Evolutionary conservation across 2,329 filamentous ascomycete species (phyloP).

Genomic region (Talaromyces piceae): DNA sequence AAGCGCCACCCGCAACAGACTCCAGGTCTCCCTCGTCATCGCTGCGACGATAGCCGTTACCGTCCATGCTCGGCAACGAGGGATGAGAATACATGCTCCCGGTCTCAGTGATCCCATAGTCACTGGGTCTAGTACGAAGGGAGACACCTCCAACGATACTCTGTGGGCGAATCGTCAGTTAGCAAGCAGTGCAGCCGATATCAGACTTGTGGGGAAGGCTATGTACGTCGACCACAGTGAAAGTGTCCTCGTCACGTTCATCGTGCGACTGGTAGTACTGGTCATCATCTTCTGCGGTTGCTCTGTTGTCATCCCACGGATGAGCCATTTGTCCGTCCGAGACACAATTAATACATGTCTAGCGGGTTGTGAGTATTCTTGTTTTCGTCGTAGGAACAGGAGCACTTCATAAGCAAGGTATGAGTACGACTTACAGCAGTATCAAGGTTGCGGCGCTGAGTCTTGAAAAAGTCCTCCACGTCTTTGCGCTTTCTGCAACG

Average conservation of each 20-base stretch:
- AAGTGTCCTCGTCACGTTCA: neutral
- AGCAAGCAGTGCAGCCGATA: neutral
- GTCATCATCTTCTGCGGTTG: neutral
- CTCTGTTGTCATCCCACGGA: constrained; percentile 24
- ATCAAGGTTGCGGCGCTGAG: constrained; percentile 40
- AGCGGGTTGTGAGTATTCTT: neutral
- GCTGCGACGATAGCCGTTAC: constrained; percentile 5
- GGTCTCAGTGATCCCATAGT: neutral
- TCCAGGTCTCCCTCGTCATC: constrained; percentile 13
- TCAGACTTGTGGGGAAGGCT: neutral
- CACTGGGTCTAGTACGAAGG: neutral
- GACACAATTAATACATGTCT: constrained; percentile 38
- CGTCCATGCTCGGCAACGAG: neutral
- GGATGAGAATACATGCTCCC: neutral
- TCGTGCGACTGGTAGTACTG: neutral
- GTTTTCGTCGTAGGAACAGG: constrained; percentile 7
- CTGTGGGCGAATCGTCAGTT: neutral
- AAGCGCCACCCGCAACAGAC: constrained; percentile 14
- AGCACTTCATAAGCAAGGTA: neutral
- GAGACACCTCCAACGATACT: constrained; percentile 2
- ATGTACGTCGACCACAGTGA: neutral
- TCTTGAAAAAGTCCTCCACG: constrained; percentile 44
- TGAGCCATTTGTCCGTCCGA: constrained; percentile 27
- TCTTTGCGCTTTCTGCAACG: constrained; percentile 42
- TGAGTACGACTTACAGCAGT: constrained; percentile 32